A percentile compares a stretch with the other conserved stretches of the same genome.
These are phyloP conservation scores for Sugiyamaella sp. DNA, from an alignment of 1,139 yeast genomes.

Conservation along the genomic window DNA sequence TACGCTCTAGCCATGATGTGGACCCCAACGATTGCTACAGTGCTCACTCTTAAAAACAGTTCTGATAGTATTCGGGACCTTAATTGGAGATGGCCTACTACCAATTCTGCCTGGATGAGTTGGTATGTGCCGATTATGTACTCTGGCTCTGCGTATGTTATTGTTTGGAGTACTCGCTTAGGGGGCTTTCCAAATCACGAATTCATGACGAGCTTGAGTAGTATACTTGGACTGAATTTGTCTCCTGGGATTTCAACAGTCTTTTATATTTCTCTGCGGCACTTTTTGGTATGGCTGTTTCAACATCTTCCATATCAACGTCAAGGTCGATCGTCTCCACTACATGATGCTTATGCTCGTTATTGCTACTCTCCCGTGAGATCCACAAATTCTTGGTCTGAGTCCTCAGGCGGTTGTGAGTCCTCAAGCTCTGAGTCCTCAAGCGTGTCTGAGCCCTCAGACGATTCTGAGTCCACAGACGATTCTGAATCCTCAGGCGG, in stretches of 20 bases:
- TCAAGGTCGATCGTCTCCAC: no score
- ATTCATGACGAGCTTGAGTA: neutral
- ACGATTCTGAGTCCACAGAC: no score
- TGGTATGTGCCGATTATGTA: constrained; percentile 17
- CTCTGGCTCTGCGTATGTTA: neutral
- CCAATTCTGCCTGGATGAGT: constrained; percentile 6
- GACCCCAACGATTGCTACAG: constrained; percentile 8
- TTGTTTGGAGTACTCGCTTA: constrained; percentile 14
- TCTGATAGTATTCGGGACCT: constrained; percentile 1
- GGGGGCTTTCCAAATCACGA: constrained; percentile 18
- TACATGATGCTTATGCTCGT: no score
- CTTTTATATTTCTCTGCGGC: no score
- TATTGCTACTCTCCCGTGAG: no score
- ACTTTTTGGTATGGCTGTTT: no score
- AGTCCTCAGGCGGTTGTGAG: no score
- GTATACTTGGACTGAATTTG: neutral
- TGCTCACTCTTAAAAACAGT: neutral
- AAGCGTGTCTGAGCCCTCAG: no score
- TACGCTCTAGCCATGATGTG: constrained; percentile 12
- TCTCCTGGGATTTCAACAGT: constrained; percentile 5
- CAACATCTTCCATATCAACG: no score
- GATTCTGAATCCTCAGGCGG: no score
- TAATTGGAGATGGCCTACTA: constrained; percentile 15
- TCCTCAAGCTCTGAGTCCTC: no score
- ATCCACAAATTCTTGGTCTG: no score